Conservation (phyloP, 139 green algal genomes). For the Tetradesmus lagerheimii region DNA sequence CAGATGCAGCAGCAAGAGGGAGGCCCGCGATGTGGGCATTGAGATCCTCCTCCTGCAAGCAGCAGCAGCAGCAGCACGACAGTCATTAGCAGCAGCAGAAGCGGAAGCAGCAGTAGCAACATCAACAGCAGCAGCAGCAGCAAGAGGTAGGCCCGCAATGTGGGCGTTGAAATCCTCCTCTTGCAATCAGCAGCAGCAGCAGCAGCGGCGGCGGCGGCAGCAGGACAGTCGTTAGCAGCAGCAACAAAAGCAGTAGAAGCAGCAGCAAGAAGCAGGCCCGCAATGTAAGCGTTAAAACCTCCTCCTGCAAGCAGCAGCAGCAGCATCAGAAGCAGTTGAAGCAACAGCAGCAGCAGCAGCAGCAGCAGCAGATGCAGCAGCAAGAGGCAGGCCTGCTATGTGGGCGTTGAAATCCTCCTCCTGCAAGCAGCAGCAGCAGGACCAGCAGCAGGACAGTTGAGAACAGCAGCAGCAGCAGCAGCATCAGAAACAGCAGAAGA, state of each 20-base stretch:
- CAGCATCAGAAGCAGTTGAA: too few relatives aligned
- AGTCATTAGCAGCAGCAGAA: background rate
- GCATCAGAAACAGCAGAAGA: too few relatives aligned
- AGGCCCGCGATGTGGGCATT: too few relatives aligned
- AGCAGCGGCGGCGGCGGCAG: constrained; percentile 22
- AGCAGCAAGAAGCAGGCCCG: constrained; percentile 62
- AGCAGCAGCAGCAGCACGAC: too few relatives aligned
- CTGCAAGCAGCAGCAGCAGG: constrained; percentile 34
- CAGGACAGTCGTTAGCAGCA: too few relatives aligned
- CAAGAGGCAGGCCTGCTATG: constrained; percentile 64
- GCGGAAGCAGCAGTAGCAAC: too few relatives aligned
- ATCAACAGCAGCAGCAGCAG: too few relatives aligned
- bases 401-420: constrained; percentile 73
- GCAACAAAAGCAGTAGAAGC: background rate
- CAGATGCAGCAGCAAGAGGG: background rate
- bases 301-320: constrained; percentile 55
- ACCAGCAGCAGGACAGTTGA: background rate
- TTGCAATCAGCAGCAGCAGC: constrained; percentile 32
- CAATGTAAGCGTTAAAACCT: constrained; percentile 66
- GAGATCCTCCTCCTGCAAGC: too few relatives aligned
- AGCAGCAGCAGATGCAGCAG: too few relatives aligned
- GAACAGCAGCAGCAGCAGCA: constrained; percentile 5
- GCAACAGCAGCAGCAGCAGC: background rate
- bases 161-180: constrained; percentile 70
- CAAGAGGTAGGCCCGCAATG: too few relatives aligned